Percentiles rank a stretch among this genome's conserved stretches.
These are phyloP conservation scores for Penicillium griseofulvum DNA, from an alignment of 2,329 filamentous ascomycete species.

Conservation along the genomic window DNA sequence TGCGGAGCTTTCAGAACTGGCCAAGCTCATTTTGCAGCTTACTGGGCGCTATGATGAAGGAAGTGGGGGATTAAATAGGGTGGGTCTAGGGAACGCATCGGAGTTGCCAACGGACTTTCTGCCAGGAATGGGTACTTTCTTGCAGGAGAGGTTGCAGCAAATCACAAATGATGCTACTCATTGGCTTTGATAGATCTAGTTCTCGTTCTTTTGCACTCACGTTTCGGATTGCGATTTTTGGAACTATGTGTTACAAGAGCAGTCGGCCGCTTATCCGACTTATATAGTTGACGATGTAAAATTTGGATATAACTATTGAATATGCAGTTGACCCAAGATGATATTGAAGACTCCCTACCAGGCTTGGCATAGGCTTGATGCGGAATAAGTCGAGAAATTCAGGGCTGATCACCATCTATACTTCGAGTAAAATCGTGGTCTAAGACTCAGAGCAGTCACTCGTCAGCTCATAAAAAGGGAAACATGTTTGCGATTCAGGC, in stretches of 20 bases:
- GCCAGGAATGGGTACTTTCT: background rate
- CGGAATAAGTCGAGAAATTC: background rate
- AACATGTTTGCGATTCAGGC: too few species aligned
- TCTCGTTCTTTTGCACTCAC: background rate
- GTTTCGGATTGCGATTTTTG: background rate
- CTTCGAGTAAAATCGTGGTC: background rate
- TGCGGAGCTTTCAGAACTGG: constrained; percentile 10
- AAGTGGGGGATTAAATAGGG: background rate
- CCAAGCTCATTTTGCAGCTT: constrained; percentile 12
- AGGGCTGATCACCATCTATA: background rate
- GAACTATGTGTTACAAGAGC: background rate
- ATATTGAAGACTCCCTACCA: background rate
- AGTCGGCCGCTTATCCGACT: background rate
- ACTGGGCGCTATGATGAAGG: background rate
- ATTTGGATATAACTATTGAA: background rate
- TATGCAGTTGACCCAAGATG: background rate
- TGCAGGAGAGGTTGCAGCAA: constrained; percentile 3
- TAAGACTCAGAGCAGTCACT: background rate
- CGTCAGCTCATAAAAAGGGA: too few species aligned
- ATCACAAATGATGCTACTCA: background rate
- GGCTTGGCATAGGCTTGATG: background rate
- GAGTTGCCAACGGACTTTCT: constrained; percentile 1
- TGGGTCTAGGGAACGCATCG: background rate
- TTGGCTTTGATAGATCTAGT: background rate
- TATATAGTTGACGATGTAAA: background rate